These are phyloP conservation scores for Floccularia luteovirens DNA, from an alignment of 768 basidiomycete genomes.

Conservation along the genomic window DNA sequence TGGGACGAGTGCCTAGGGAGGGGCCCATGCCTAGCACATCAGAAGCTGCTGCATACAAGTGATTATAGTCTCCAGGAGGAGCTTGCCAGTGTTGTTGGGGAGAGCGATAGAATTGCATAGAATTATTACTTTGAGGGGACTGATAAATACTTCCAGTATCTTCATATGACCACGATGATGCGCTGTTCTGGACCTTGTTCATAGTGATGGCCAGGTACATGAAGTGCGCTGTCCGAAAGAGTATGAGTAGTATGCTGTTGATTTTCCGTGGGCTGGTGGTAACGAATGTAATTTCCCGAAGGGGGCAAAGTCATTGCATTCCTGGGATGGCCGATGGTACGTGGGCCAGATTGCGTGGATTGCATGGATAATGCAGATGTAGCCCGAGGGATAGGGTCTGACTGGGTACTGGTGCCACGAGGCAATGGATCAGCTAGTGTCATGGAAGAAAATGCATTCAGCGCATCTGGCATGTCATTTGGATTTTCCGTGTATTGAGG, in stretches of 20 bases:
- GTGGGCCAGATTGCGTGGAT: constrained; percentile 18
- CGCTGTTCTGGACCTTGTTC: not conserved
- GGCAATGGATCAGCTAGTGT: constrained; percentile 34
- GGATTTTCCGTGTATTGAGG: constrained; percentile 24
- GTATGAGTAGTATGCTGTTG: too few relatives aligned
- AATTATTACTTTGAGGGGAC: constrained; percentile 19
- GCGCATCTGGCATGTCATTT: constrained; percentile 36
- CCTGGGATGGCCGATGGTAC: constrained; percentile 24
- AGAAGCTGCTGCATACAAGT: constrained; percentile 69
- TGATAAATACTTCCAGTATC: constrained; percentile 5
- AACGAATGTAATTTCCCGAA: constrained; percentile 12
- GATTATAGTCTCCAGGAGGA: constrained; percentile 39
- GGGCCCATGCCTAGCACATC: constrained; percentile 75
- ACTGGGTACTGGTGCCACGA: constrained; percentile 16
- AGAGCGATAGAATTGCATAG: constrained; percentile 12
- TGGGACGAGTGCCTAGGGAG: constrained; percentile 30
- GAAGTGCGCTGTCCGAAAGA: too few relatives aligned
- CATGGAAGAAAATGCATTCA: constrained; percentile 48
- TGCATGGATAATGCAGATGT: constrained; percentile 53
- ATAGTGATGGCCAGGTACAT: too few relatives aligned
- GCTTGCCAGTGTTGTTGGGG: constrained; percentile 14
- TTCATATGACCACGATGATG: not conserved
- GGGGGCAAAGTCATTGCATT: constrained; percentile 34
- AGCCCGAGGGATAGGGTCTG: constrained; percentile 45
- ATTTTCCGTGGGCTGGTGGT: too few relatives aligned